Conservation (phyloP, 169 alveolate genomes). For the Plasmodium blacklocki region DNA sequence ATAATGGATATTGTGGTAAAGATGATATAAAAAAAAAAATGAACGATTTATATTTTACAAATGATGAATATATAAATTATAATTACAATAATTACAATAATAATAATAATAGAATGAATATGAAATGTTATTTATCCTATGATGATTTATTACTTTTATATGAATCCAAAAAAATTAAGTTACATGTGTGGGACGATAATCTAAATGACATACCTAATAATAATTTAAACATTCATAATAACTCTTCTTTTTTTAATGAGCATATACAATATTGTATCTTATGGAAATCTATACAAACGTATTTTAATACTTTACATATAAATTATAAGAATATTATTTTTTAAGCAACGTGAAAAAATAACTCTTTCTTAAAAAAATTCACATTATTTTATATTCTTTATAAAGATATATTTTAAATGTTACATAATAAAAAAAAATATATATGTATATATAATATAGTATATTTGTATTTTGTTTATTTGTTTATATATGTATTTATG, state of each 20-base stretch:
- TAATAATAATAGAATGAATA: neutral
- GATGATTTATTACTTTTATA: constrained; percentile 24
- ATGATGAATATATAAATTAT: no score
- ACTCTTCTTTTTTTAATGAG: neutral
- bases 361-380: neutral
- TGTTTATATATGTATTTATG: no score
- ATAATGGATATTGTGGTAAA: no score
- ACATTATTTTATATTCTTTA: neutral
- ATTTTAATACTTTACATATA: constrained; percentile 4
- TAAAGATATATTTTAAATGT: neutral
- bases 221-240: neutral
- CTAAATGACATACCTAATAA: constrained; percentile 7
- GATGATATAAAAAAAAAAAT: no score
- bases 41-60: no score
- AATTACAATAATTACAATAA: no score
- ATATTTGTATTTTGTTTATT: no score
- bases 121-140: neutral
- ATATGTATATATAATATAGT: neutral
- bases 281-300: constrained; percentile 60
- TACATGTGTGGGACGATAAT: constrained; percentile 29
- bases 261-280: constrained; percentile 10
- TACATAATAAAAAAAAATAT: neutral
- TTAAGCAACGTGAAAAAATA: neutral
- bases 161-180: constrained; percentile 32
- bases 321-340: neutral